phyloP scores from a whole-genome alignment of 2,329 filamentous ascomycete genomes.

The Sarocladiaceae sp. region DNA sequence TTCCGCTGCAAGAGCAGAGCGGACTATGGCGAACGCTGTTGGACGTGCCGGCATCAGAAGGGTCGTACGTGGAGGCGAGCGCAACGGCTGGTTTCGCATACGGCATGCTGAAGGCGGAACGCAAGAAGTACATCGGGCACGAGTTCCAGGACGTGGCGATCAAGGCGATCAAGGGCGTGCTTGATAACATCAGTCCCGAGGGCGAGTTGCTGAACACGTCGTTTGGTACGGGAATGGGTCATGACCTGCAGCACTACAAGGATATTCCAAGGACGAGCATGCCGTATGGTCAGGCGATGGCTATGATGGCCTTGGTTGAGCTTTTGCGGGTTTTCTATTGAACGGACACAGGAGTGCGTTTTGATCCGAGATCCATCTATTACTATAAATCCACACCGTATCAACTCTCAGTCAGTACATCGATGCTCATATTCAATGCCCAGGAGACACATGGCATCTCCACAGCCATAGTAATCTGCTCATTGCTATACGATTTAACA shows the following conservation, averaged over 20 bases:
- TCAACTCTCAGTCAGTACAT: no score
- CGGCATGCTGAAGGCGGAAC: slow-evolving; percentile 66
- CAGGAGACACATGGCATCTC: no score
- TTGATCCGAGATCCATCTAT: no score
- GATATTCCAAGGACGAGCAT: slow-evolving; percentile 71
- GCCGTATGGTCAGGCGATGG: slow-evolving; percentile 82
- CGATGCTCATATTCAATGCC: no score
- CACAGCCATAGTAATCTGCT: no score
- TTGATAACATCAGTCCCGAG: slow-evolving; percentile 57
- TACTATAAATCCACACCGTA: no score
- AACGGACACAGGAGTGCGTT: no score
- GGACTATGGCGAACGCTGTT: slow-evolving; percentile 73
- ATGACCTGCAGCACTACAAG: slow-evolving; percentile 67
- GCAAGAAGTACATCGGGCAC: slow-evolving; percentile 61
- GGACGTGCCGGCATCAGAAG: slow-evolving; percentile 57
- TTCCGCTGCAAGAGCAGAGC: slow-evolving; percentile 49
- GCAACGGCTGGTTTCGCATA: slow-evolving; percentile 78
- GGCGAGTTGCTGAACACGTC: slow-evolving; percentile 70
- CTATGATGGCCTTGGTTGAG: slow-evolving; percentile 74
- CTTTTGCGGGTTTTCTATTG: slow-evolving; percentile 30
- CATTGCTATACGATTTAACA: no score
- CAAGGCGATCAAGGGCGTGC: slow-evolving; percentile 59
- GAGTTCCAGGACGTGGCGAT: slow-evolving; percentile 54
- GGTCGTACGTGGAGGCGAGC: slow-evolving; percentile 70
- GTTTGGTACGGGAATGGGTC: slow-evolving; percentile 75